A percentile compares a stretch with the other conserved stretches of the same genome.
phyloP scores from a whole-genome alignment of 306 rosid genomes.

The Fragaria nilgerrensis region DNA sequence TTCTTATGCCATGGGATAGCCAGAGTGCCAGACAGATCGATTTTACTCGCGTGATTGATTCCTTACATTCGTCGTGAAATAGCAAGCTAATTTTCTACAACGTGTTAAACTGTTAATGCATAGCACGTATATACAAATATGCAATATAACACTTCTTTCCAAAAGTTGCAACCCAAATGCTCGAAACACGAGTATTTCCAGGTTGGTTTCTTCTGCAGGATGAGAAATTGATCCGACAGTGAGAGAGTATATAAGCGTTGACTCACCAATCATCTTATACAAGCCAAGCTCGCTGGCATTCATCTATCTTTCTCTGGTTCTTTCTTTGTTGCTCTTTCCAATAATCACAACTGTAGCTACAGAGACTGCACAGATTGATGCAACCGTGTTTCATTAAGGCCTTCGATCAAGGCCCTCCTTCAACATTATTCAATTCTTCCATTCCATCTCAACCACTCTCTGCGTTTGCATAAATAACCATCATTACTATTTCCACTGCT shows the following conservation, averaged over 20 bases:
- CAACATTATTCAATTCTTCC: neutral
- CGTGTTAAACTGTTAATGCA: no score
- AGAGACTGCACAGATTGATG: neutral
- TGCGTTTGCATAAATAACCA: neutral
- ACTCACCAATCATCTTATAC: neutral
- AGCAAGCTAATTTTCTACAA: neutral
- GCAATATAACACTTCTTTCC: neutral
- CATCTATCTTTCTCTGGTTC: neutral
- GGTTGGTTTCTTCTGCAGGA: neutral
- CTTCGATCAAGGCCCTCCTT: neutral
- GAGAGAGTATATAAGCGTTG: neutral
- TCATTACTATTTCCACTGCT: neutral
- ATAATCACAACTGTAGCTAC: neutral
- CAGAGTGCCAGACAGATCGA: neutral
- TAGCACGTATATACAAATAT: no score
- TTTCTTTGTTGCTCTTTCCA: neutral
- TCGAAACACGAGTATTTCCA: neutral
- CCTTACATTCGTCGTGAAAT: neutral
- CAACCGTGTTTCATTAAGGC: neutral
- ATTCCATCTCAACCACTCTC: conserved; percentile 4
- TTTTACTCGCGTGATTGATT: neutral
- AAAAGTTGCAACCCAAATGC: neutral
- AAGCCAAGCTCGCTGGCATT: neutral
- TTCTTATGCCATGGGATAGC: neutral
- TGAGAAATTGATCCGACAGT: neutral